Conservation (phyloP, 805 yeast genomes). For the Limtongia smithiae region DNA sequence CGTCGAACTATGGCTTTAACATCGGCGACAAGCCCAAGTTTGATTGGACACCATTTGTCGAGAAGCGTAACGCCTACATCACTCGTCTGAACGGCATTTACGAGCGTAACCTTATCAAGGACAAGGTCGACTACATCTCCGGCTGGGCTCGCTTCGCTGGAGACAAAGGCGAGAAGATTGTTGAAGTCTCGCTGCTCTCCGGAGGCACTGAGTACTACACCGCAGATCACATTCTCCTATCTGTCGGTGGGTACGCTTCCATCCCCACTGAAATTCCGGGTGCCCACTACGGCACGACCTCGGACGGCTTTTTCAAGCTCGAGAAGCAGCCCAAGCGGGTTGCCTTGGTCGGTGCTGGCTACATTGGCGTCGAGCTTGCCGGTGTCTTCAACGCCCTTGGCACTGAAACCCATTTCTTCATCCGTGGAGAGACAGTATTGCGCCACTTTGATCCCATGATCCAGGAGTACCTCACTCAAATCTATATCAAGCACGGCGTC, state of each 20-base stretch:
- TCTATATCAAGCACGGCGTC: slow-evolving; percentile 77
- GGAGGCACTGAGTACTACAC: slow-evolving; percentile 58
- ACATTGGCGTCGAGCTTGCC: slow-evolving; percentile 92
- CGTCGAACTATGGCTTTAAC: slow-evolving; percentile 76
- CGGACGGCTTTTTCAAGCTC: slow-evolving; percentile 87
- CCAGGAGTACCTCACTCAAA: slow-evolving; percentile 73
- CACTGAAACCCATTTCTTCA: slow-evolving; percentile 77
- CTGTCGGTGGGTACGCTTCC: slow-evolving; percentile 88
- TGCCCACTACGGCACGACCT: slow-evolving; percentile 73
- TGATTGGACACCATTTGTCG: slow-evolving; percentile 78
- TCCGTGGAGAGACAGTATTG: slow-evolving; percentile 87
- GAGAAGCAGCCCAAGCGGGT: slow-evolving; percentile 83
- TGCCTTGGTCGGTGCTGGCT: slow-evolving; percentile 96
- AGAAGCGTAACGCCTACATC: slow-evolving; percentile 88
- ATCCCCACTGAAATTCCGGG: slow-evolving; percentile 72
- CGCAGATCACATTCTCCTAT: slow-evolving; percentile 80
- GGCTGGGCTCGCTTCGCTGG: slow-evolving; percentile 81
- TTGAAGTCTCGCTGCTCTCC: slow-evolving; percentile 71
- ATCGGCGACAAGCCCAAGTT: slow-evolving; percentile 60
- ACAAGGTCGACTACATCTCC: slow-evolving; percentile 79
- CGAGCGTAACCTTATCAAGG: slow-evolving; percentile 79
- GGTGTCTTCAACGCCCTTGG: slow-evolving; percentile 92
- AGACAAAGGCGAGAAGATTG: slow-evolving; percentile 48
- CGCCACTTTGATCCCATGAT: slow-evolving; percentile 82
- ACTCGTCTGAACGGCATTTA: slow-evolving; percentile 87